Base-by-base conservation (phyloP, 257 asterid genomes). In the Pogostemon cablin region DNA sequence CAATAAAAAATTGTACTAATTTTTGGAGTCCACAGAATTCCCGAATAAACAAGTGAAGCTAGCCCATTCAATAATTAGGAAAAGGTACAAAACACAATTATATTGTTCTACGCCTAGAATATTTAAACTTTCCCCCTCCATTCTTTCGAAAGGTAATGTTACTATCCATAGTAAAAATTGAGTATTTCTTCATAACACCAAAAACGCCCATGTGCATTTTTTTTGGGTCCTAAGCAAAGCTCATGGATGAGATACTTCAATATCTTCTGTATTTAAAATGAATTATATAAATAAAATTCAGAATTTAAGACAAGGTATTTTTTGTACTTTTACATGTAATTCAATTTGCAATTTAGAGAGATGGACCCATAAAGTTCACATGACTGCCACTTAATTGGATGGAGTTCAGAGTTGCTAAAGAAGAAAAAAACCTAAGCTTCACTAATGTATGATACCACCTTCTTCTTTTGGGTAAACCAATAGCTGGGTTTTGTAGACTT, bases 11-110 rank as follows among this genome's bases (percentile, higher is more conserved):
- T 53, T 9, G 50, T 25, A 41, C 12, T 71, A n/a, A n/a, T 39
- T n/a, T 44, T 25, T 57, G 40, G 68, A 54, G 55, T 76, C 3
- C 2, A 38, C 58, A 46, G 55, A 62, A 52, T 25, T 12, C 15
- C 71, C 42, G 25, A 48, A 47, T 56, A 58, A 71, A 4, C 49
- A 32, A 52, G 7, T 15, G 20, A 8, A 66, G 68, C 9, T 48
- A 68, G 3, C 35, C 2, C 40, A 55, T 62, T n/a, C 4, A 43
- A 65, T 48, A 11, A 9, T 49, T 43, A 35, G 39, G 12, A 9
- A 47, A 65, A 6, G 72, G 25, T 38, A 67, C 32, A 53, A 40
- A 43, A 50, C 49, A 52, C 37, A 35, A 53, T 25, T 10, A 32
- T 15, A 44, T 39, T 68, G 34, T 12, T 40, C 4, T 9, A 9